Base-by-base conservation (phyloP, 164 flowering plant genomes). In the Pachysandra terminalis region DNA sequence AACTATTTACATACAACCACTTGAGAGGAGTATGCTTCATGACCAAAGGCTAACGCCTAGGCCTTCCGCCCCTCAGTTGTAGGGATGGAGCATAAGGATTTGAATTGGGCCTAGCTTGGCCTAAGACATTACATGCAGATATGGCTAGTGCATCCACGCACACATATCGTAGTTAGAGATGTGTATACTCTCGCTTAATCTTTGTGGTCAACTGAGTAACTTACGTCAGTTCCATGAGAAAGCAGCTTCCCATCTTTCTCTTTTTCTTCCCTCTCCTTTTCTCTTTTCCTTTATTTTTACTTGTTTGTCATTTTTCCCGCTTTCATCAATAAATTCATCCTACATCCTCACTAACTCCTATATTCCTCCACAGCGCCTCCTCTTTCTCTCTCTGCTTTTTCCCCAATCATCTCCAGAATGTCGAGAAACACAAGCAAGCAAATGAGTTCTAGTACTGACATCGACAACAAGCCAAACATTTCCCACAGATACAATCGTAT, bases 371-470 rank as follows among this genome's bases (percentile, higher is more conserved):
- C 58, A 32, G n/a, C 60, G 0, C 57, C 16, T 28, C 21, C 68
- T 25, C 23, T 58, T 61, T 56, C 73, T 24, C 62, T 48, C 54
- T 66, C 37, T 19, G 23, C 62, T 25, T n/a, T 51, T 60, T 35
- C 61, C 28, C 25, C 27, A 51, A 24, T 24, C 49, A 7, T 9
- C n/a, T 19, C 19, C 27, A 26, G 26, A 21, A 86, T 84, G 87
- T 84, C 83, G 12, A 72, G 77, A 71, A 83, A 56, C 51, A 58
- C 74, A 7, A 74, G 76, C 56, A 79, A 57, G 25, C 63, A 74
- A 41, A 79, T 77, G 54, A 52, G 70, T 45, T 79, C 77, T 66
- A 83, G 79, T 54, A 82, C 91, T 0, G 81, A 83, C 19, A 70
- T 71, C 51, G 48, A 75, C 28, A 79, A 81, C 2, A 74, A 64